A percentile compares a stretch with the other conserved stretches of the same genome.
Conservation (phyloP, 176 grass and related monocot genomes). For the Thinopyrum elongatum region DNA sequence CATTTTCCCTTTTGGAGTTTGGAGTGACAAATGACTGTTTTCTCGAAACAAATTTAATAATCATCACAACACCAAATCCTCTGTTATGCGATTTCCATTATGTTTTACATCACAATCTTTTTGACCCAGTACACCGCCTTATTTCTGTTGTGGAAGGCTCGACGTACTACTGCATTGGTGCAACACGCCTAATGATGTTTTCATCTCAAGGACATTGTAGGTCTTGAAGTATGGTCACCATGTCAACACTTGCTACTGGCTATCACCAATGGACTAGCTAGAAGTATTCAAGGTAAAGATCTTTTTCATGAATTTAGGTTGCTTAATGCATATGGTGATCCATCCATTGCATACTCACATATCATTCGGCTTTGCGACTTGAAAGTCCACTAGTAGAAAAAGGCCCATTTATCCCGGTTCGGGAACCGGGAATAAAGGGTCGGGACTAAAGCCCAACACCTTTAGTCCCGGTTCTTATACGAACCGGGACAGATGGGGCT, state of each 20-base stretch:
- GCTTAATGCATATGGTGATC: neutral
- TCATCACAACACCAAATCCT: neutral
- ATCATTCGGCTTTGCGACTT: neutral
- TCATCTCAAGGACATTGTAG: neutral
- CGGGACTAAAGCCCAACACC: too few relatives aligned
- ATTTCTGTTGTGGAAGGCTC: neutral
- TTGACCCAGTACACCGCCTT: neutral
- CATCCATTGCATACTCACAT: neutral
- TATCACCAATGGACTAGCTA: neutral
- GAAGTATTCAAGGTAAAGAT: conserved; percentile 20
- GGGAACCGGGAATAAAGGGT: too few relatives aligned
- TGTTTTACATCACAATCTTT: neutral
- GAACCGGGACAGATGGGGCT: too few relatives aligned
- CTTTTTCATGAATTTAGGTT: neutral
- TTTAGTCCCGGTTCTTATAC: too few relatives aligned
- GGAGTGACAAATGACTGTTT: neutral
- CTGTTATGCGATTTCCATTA: neutral
- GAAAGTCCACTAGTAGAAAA: too few relatives aligned
- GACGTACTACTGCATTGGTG: too few relatives aligned
- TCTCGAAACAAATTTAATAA: neutral
- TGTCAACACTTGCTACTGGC: neutral
- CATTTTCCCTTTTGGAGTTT: neutral
- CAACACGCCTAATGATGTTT: neutral
- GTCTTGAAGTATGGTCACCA: neutral
- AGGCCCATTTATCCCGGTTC: too few relatives aligned